Base-by-base conservation (phyloP, 1,284 basidiomycete species). In the Quambalaria eucalypti region DNA sequence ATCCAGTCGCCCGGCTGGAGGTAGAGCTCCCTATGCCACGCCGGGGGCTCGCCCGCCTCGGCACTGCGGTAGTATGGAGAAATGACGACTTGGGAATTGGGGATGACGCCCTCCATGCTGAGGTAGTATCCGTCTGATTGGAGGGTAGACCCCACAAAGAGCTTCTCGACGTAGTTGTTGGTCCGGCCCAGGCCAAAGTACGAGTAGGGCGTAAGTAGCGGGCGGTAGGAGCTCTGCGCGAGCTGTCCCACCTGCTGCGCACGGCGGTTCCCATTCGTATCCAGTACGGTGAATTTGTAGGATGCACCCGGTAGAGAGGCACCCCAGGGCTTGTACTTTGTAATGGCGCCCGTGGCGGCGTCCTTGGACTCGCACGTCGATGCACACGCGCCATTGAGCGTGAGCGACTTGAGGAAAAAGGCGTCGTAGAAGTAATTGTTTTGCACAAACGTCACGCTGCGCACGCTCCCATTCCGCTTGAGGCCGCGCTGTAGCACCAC, bases 351-450 rank as follows among this genome's bases (percentile, higher is more conserved):
- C 83, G 83, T 2, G 82, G 81, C 57, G 85, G 83, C 3, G 78
- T 69, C 0, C 79, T 76, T 38, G 82, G 81, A 66, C 90, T 55
- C 52, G n/a, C 54, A 56, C 12, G 30, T 36, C n/a, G 3, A 46
- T 39, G 10, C 61, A 63, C 57, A 69, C 95, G 78, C 84, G 21
- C 49, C 50, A 12, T 59, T 48, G 10, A 30, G n/a, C 25, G 48
- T 53, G 28, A 93, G 87, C 1, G 91, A 88, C 75, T 97, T 97
- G 56, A 98, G 81, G 83, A 98, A 98, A 80, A 99, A 99, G 0
- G 95, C 92, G 68, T 99, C 95, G 72, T 92, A 91, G 73, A 95
- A 98, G 71, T 91, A 90, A 77, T 97, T 97, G 76, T 99, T 98
- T 77, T 95, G 90, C 39, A 98, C 80, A 67, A 99, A 96, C 1